Conservation (phyloP, 139 green algal species). For the Chlorella sorokiniana region DNA sequence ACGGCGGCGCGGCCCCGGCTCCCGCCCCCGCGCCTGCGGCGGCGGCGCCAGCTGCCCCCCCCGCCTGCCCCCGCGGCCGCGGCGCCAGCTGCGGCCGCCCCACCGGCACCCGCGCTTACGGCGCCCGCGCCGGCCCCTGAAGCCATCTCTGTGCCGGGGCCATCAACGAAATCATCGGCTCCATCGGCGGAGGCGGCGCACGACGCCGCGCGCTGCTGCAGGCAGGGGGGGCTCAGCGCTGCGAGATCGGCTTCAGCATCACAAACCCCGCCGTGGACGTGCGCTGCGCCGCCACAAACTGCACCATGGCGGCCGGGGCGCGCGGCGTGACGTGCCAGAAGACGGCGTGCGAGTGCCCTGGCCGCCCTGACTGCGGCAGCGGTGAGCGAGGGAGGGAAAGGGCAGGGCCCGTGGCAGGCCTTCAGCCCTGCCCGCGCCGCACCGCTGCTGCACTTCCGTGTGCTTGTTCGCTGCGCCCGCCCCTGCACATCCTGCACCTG, state of each 20-base stretch:
- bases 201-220: background rate
- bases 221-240: background rate
- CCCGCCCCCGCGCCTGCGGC: background rate
- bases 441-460: too few species aligned
- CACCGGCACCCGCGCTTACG: too few species aligned
- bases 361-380: background rate
- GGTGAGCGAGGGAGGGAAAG: too few species aligned
- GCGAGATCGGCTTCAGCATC: background rate
- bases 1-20: background rate
- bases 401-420: too few species aligned
- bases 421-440: too few species aligned
- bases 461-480: background rate
- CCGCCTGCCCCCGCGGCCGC: background rate
- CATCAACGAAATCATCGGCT: background rate
- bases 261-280: background rate
- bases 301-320: background rate
- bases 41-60: background rate
- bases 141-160: background rate
- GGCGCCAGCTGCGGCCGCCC: background rate
- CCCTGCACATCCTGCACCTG: too few species aligned
- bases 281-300: background rate
- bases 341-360: background rate
- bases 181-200: background rate
- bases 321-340: background rate
- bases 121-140: background rate